A percentile compares a stretch with the other conserved stretches of the same genome.
Evolutionary conservation across 805 yeast genomes (phyloP).

Genomic region (Saturnispora dispora): DNA sequence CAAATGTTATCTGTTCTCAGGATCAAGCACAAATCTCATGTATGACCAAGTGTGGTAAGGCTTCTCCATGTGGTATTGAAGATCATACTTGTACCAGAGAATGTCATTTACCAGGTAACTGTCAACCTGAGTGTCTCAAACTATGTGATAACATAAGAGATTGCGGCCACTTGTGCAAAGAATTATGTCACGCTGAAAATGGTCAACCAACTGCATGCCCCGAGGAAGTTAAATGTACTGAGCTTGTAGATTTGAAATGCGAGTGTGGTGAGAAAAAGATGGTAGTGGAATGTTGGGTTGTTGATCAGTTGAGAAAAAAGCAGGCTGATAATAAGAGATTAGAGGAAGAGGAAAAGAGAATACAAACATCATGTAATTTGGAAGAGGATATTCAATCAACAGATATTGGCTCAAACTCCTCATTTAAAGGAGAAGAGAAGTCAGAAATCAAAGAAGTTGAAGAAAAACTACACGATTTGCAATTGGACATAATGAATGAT

Average conservation of each 20-base stretch:
- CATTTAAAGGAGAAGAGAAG: not conserved
- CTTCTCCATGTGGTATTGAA: slow-evolving; percentile 34
- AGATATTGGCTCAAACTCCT: not conserved
- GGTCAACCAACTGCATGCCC: slow-evolving; percentile 35
- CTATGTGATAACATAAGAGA: slow-evolving; percentile 45
- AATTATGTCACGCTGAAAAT: slow-evolving; percentile 49
- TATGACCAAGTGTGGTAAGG: slow-evolving; percentile 49
- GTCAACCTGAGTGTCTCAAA: slow-evolving; percentile 49
- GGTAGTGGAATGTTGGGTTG: slow-evolving; percentile 42
- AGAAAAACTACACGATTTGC: not conserved
- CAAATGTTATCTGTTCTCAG: slow-evolving; percentile 64
- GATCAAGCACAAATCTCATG: slow-evolving; percentile 49
- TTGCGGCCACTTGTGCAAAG: slow-evolving; percentile 64
- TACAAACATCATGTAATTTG: not conserved
- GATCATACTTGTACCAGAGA: slow-evolving; percentile 40
- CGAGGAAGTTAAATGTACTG: slow-evolving; percentile 44
- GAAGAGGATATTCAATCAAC: not conserved
- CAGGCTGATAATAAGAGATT: not conserved
- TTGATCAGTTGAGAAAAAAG: slow-evolving; percentile 13
- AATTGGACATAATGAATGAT: not conserved
- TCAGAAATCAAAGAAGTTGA: not conserved
- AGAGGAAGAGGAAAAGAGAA: not conserved
- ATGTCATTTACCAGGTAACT: slow-evolving; percentile 52
- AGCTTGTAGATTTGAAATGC: slow-evolving; percentile 44
- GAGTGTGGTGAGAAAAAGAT: slow-evolving; percentile 50